Conservation (phyloP, 202 grass and related monocot species). For the Eragrostis tef region DNA sequence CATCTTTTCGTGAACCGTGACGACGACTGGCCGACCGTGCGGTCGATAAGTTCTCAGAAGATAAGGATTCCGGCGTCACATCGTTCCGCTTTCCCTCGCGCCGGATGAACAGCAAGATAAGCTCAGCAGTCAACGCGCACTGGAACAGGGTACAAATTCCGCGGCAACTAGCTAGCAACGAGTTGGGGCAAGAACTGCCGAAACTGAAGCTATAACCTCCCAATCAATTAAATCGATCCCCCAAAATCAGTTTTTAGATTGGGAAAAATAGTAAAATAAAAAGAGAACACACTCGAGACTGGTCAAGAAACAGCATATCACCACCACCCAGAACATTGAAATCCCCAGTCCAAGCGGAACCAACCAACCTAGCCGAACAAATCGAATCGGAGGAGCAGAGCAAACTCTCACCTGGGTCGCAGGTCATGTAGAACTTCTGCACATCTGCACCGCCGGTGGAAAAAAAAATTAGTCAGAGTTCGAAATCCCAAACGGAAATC, state of each 20-base stretch:
- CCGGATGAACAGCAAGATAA: neutral
- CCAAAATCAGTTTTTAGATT: neutral
- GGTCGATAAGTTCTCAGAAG: slow-evolving; percentile 30
- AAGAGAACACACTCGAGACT: neutral
- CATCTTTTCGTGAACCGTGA: neutral
- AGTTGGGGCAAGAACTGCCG: neutral
- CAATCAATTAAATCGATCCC: neutral
- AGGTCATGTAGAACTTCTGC: slow-evolving; percentile 63
- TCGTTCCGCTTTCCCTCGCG: slow-evolving; percentile 15
- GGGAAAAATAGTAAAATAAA: neutral
- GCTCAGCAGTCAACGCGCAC: neutral
- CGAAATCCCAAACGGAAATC: neutral
- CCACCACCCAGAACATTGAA: slow-evolving; percentile 11
- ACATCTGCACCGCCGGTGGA: slow-evolving; percentile 50
- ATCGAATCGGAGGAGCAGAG: neutral
- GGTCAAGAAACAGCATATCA: neutral
- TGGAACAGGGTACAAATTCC: neutral
- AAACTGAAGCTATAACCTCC: neutral
- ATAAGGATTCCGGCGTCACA: slow-evolving; percentile 31
- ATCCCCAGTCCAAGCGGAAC: neutral
- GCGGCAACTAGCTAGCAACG: too few relatives aligned
- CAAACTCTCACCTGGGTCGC: slow-evolving; percentile 65
- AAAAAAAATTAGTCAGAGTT: slow-evolving; percentile 21
- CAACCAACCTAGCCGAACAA: neutral
- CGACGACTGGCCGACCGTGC: slow-evolving; percentile 15